A percentile compares a stretch with the other conserved stretches of the same genome.
Conservation (phyloP, 2,329 filamentous ascomycete genomes). For the Claviceps sorghi region DNA sequence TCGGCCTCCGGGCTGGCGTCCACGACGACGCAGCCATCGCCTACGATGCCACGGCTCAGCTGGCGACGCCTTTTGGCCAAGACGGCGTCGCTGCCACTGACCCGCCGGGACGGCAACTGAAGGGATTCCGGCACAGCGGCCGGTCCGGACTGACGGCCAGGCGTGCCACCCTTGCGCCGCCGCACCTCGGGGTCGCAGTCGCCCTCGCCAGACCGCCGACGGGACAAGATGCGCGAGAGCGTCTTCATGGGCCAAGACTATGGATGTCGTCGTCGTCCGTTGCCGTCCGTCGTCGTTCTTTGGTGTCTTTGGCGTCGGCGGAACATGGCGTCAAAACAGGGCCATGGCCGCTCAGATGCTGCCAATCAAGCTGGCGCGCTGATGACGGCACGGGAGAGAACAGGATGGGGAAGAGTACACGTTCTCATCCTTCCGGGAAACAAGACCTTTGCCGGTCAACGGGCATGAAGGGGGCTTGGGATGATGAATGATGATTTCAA, state of each 20-base stretch:
- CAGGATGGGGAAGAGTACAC: not conserved
- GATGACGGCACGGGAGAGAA: not conserved
- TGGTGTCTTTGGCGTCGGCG: not conserved
- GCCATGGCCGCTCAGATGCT: not conserved
- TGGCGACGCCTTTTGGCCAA: not conserved
- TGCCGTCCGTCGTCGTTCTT: not conserved
- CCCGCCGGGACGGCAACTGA: slow-evolving; percentile 19
- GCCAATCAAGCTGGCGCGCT: not conserved
- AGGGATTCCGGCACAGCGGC: slow-evolving; percentile 19
- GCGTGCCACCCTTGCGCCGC: slow-evolving; percentile 3
- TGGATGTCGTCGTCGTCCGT: not conserved
- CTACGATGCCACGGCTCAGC: not conserved
- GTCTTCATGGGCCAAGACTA: slow-evolving; percentile 18
- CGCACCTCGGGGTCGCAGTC: slow-evolving; percentile 9
- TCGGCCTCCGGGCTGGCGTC: slow-evolving; percentile 9
- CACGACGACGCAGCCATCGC: slow-evolving; percentile 10
- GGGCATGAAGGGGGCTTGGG: not conserved
- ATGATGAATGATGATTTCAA: not conserved
- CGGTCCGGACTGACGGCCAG: slow-evolving; percentile 6
- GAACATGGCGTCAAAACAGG: slow-evolving; percentile 1
- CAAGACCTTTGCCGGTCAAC: not conserved
- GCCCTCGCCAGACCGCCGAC: slow-evolving; percentile 12
- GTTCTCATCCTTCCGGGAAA: not conserved
- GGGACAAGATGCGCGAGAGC: slow-evolving; percentile 21
- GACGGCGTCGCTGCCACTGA: not conserved